Evolutionary conservation across 2,329 filamentous ascomycete species (phyloP).

Genomic region (Cercospora beticola): DNA sequence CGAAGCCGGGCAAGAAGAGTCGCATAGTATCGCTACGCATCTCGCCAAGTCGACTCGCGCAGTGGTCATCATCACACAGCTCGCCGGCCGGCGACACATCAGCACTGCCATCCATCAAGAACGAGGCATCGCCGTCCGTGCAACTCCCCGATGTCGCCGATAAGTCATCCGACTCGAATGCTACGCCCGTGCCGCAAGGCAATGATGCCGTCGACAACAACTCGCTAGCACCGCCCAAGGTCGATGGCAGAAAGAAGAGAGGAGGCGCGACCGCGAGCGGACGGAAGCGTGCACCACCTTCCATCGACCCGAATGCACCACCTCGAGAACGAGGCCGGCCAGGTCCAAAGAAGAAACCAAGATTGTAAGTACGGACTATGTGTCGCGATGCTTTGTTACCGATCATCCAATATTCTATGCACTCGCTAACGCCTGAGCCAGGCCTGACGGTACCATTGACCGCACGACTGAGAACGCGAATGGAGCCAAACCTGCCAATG

Average conservation of each 20-base stretch:
- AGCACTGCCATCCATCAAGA: constrained; percentile 28
- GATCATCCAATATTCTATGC: background rate
- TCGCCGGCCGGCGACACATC: constrained; percentile 16
- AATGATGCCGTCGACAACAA: constrained; percentile 40
- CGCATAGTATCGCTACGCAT: constrained; percentile 33
- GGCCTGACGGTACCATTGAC: constrained; percentile 53
- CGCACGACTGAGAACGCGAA: constrained; percentile 31
- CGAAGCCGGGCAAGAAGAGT: constrained; percentile 34
- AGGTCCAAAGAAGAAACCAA: constrained; percentile 93
- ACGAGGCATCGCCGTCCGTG: constrained; percentile 40
- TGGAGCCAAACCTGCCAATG: constrained; percentile 16
- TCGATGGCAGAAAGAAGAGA: constrained; percentile 67
- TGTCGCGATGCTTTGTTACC: background rate
- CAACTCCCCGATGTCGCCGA: constrained; percentile 40
- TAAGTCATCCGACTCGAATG: constrained; percentile 45
- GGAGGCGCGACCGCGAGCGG: constrained; percentile 39
- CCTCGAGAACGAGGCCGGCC: constrained; percentile 65
- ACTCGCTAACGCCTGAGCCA: constrained; percentile 35
- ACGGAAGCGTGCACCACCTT: constrained; percentile 39
- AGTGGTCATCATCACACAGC: constrained; percentile 31
- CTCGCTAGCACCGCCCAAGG: constrained; percentile 47
- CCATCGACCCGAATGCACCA: constrained; percentile 50
- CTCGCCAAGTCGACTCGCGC: constrained; percentile 30
- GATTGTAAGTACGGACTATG: constrained; percentile 68
- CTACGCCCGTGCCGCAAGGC: constrained; percentile 39